phyloP scores from a whole-genome alignment of 495 filamentous ascomycete genomes.

The Talaromyces trachyspermus region DNA sequence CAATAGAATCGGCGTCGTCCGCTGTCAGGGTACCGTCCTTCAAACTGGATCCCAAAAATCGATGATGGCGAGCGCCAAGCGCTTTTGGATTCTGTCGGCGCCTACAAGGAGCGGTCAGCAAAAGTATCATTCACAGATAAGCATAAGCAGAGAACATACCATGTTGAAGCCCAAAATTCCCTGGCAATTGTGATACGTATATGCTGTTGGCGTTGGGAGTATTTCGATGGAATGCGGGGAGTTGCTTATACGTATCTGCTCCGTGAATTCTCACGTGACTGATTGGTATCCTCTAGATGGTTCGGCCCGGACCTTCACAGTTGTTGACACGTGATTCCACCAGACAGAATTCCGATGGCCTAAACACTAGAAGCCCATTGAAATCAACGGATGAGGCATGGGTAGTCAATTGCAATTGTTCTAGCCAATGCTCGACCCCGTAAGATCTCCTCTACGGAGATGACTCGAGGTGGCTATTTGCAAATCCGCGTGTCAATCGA shows the following conservation, averaged over 20 bases:
- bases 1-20: conserved; percentile 86
- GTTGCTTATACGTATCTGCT: not conserved
- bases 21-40: conserved; percentile 79
- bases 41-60: conserved; percentile 82
- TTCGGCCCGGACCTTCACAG: not conserved
- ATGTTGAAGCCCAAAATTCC: not conserved
- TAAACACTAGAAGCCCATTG: no score
- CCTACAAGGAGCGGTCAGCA: conserved; percentile 18
- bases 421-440: not conserved
- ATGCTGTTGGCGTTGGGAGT: conserved; percentile 2
- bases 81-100: conserved; percentile 76
- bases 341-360: not conserved
- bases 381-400: no score
- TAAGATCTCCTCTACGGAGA: conserved; percentile 20
- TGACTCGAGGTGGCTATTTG: conserved; percentile 33
- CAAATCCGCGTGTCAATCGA: conserved; percentile 18
- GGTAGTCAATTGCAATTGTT: not conserved
- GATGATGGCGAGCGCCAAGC: conserved; percentile 92
- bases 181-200: not conserved
- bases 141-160: not conserved
- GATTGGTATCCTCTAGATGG: conserved; percentile 6
- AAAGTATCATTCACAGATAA: not conserved
- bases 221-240: conserved; percentile 9
- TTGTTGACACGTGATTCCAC: conserved; percentile 9
- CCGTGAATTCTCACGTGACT: no score